These are phyloP conservation scores for Ottelia alismoides DNA, from an alignment of 106 monocot species.

Conservation along the genomic window DNA sequence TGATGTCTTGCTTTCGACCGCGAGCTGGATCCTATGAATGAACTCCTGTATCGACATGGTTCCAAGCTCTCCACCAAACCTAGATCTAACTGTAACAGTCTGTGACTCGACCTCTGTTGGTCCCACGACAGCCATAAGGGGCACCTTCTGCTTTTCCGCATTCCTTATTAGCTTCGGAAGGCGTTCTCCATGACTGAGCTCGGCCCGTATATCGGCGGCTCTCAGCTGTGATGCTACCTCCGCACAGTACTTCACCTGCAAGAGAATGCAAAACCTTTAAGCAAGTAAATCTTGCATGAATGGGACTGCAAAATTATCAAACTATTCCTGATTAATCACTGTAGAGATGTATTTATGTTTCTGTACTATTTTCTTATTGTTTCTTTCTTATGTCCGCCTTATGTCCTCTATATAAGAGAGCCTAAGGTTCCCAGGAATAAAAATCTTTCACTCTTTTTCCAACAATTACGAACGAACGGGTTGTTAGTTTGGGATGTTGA, in stretches of 20 bases:
- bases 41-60: constrained; percentile 60
- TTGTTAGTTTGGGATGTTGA: no score
- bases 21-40: constrained; percentile 31
- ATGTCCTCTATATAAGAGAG: no score
- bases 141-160: constrained; percentile 93
- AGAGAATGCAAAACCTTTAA: neutral
- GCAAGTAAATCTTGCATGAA: no score
- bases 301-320: no score
- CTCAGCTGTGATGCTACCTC: constrained; percentile 48
- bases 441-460: no score
- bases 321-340: no score
- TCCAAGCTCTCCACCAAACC: constrained; percentile 73
- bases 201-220: constrained; percentile 53
- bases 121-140: constrained; percentile 83
- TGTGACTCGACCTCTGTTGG: constrained; percentile 68
- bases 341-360: no score
- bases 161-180: constrained; percentile 85
- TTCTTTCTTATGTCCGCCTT: no score
- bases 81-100: constrained; percentile 80
- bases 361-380: no score
- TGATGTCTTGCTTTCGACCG: constrained; percentile 39
- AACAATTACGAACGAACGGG: no score
- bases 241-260: constrained; percentile 24
- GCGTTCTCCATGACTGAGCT: constrained; percentile 75
- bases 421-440: no score